Conservation (phyloP, 2,329 filamentous ascomycete genomes). For the Calonectria pseudoturangicola region DNA sequence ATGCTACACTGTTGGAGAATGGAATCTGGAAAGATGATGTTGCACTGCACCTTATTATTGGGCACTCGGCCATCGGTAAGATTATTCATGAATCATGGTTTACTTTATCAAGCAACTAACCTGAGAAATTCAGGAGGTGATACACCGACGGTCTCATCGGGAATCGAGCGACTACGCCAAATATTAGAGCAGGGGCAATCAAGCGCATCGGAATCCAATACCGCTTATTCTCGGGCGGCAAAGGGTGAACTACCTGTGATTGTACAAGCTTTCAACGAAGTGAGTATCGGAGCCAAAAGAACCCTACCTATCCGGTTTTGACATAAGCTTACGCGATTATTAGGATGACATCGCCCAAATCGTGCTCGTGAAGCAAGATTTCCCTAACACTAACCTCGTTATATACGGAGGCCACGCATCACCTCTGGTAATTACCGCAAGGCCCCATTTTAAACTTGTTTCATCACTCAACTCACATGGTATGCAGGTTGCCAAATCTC, state of each 20-base stretch:
- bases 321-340: not conserved
- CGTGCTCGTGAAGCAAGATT: conserved; percentile 20
- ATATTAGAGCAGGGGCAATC: not conserved
- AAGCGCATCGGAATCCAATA: not conserved
- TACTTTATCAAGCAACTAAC: not conserved
- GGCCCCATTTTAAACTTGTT: not conserved
- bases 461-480: not conserved
- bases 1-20: conserved; percentile 1
- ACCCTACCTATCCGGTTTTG: not conserved
- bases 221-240: conserved; percentile 16
- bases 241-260: conserved; percentile 3
- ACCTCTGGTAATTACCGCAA: conserved; percentile 7
- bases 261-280: conserved; percentile 21
- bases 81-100: no score
- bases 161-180: conserved; percentile 12
- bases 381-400: conserved; percentile 10
- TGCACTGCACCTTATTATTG: conserved; percentile 1
- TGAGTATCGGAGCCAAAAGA: not conserved
- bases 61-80: not conserved
- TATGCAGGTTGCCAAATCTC: conserved; percentile 14
- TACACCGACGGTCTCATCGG: not conserved
- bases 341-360: conserved; percentile 25
- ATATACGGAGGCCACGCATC: conserved; percentile 22
- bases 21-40: conserved; percentile 19
- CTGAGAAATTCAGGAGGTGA: not conserved